Evolutionary conservation across 192 early-diverging fungal genomes (phyloP), one percentile per base, ranked within the genome.

Genomic region (Coemansia sp.): DNA sequence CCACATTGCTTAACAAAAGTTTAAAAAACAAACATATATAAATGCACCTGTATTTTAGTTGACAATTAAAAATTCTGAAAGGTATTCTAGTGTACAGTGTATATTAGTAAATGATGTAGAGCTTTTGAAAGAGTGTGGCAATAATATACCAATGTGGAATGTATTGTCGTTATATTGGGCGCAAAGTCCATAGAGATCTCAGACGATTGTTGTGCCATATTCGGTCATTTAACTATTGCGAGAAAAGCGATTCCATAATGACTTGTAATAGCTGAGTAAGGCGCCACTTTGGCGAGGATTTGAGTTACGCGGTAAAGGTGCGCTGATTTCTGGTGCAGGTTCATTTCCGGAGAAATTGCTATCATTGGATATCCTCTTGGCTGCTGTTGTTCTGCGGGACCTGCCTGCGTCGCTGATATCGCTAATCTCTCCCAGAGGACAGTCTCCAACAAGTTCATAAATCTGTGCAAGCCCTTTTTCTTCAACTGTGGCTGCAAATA

Each of bases 361-460:
- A 38, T 44, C 32, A 25, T 34, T 53, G 8, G 62, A 64, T 23
- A 26, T 50, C 8, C 25, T 6, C 7, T 44, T 49, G 6, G 22
- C 48, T 18, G 30, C 26, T 41, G 52, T 56, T 10, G 10, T 54
- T 23, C 52, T 31, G 24, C 25, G 51, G 2, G 67, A 62, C 54
- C 47, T 62, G n/a, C 60, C 67, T 0, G 60, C 54, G 32, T 69
- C 67, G 38, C 67, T 69, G 47, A 69, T 32, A 14, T 56, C 55
- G 49, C 60, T 53, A 21, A 78, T 73, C 34, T 69, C 76, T 10
- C 76, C 76, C 3, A 78, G 38, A 16, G 69, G 54, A 26, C 67
- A 73, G 49, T 65, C 73, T 24, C 76, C 58, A 24, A 61, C 51
- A 49, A 78, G 38, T 58, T 78, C 70, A 19, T 78, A 78, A 16